Base-by-base conservation (phyloP, 345 rosid genomes). In the Camelina neglecta region DNA sequence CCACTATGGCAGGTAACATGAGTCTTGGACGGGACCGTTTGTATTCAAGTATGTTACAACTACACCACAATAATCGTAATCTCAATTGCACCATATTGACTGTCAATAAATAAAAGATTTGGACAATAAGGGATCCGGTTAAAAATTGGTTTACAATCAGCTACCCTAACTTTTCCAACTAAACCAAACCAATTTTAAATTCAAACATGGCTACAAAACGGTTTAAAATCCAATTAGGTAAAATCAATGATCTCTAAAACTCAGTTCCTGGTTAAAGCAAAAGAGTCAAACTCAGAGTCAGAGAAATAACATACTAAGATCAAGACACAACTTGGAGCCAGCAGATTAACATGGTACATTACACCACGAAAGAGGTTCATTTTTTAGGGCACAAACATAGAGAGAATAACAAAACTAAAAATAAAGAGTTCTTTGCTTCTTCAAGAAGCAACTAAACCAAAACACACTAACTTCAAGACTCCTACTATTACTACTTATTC, bases 301-400 rank as follows among this genome's bases (percentile, higher is more conserved):
- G 74, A 38, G 74, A 75, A 51, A 75, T 53, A 69, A 76, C 60
- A 76, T 63, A 69, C 35, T 69, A 69, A 45, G 44, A 55, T 76
- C 62, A 70, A 26, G 70, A 55, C 71, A 75, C 57, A 69, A 76
- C 65, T 41, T 54, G 36, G 62, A 76, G 75, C 75, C 42, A 76
- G 75, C 75, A 76, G 74, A 76, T 76, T 54, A 69, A 69, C 80
- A 69, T 76, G 80, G 80, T 55, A 68, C 65, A 61, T 42, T 53
- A 69, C 65, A 73, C 75, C 75, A 76, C 75, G 70, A 62, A 76
- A 69, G 65, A 62, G 71, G 65, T 62, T 76, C 65, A 76, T 65
- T 9, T 61, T 63, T 45, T 24, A 70, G 71, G 70, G 80, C 29
- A 70, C 53, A 62, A 45, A 76, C 80, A 69, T 45, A 75, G 35